Evolutionary conservation across 352 stramenopile genomes (phyloP).

Genomic region (Globisporangium polare): DNA sequence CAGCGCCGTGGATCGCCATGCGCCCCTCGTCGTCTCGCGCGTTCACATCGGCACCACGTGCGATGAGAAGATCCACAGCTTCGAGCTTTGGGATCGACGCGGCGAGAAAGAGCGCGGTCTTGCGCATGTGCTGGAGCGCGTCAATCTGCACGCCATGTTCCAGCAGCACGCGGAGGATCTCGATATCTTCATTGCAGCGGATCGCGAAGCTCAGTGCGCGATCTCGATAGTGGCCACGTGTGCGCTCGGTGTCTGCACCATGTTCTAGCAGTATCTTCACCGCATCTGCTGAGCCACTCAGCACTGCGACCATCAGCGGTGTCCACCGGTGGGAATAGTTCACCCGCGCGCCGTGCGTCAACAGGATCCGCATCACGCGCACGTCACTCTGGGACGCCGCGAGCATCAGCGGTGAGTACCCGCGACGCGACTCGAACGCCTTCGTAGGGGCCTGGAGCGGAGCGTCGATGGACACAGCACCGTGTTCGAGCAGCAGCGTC

Average conservation of each 20-base stretch:
- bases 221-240: not conserved
- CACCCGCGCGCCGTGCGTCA: not conserved
- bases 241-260: not conserved
- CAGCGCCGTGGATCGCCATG: not conserved
- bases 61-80: not conserved
- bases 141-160: not conserved
- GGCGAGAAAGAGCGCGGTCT: not conserved
- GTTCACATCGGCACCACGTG: not conserved
- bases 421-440: not conserved
- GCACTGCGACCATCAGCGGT: not conserved
- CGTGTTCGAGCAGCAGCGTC: not conserved
- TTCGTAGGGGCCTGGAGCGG: not conserved
- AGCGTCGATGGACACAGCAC: not conserved
- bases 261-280: conserved; percentile 1
- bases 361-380: not conserved
- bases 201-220: not conserved
- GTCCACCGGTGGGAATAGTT: not conserved
- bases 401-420: not conserved
- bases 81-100: not conserved
- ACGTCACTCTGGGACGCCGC: not conserved
- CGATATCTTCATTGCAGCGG: not conserved
- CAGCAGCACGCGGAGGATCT: conserved; percentile 1
- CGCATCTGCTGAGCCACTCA: not conserved
- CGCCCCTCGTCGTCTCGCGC: not conserved
- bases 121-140: not conserved